Evolutionary conservation across 148 eudicot genomes (phyloP).

Genomic region (Salicornia ramosissima): DNA sequence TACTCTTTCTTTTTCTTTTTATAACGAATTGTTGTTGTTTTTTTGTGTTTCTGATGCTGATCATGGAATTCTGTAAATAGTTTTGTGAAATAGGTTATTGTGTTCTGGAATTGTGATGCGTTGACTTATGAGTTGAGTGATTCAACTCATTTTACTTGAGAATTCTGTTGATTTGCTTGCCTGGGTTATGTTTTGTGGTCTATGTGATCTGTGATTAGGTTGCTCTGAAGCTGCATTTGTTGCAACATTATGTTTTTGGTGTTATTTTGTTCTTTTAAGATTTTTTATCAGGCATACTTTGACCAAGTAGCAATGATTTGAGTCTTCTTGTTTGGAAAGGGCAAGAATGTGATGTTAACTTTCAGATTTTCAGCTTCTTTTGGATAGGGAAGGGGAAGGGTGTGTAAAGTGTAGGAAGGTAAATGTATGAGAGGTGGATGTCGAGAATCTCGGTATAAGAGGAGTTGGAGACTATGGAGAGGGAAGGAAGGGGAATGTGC

Average conservation of each 20-base stretch:
- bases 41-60: no score
- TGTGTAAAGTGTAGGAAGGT: no score
- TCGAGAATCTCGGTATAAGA: no score
- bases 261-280: neutral
- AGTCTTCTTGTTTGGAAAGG: neutral
- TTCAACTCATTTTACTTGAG: neutral
- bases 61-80: neutral
- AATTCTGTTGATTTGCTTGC: neutral
- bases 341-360: no score
- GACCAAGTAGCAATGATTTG: no score
- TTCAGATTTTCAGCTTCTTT: no score
- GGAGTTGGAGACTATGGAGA: no score
- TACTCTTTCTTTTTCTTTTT: no score
- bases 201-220: neutral
- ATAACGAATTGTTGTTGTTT: neutral
- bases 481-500: no score
- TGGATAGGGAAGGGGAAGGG: no score
- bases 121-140: constrained; percentile 4
- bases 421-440: no score
- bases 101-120: neutral
- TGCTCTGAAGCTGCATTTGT: neutral
- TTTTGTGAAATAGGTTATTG: neutral
- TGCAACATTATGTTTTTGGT: neutral
- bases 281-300: no score
- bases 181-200: neutral